Percentiles rank a stretch among this genome's conserved stretches.
phyloP scores from a whole-genome alignment of 1,139 yeast species.

The Arxiozyma slooffiae region DNA sequence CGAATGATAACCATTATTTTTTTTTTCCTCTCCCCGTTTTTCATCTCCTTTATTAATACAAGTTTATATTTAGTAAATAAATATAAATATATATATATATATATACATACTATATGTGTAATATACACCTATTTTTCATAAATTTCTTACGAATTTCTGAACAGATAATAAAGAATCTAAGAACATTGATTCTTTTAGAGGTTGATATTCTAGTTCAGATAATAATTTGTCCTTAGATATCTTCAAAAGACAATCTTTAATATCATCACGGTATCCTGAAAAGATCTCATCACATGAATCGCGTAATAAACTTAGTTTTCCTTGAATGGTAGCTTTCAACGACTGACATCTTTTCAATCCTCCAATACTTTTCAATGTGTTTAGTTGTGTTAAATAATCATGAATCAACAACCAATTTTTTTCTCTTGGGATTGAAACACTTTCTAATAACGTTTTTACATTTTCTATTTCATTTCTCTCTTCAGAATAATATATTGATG shows the following conservation, averaged over 20 bases:
- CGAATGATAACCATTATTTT: no score
- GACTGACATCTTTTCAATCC: conserved; percentile 24
- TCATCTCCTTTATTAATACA: neutral
- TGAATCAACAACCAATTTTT: conserved; percentile 22
- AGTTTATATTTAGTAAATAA: no score
- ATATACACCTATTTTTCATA: conserved; percentile 7
- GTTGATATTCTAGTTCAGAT: neutral
- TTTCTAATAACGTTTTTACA: conserved; percentile 12
- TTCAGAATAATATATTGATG: conserved; percentile 3
- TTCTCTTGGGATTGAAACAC: neutral
- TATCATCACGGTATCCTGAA: neutral
- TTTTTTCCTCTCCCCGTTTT: no score
- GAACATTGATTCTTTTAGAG: conserved; percentile 3
- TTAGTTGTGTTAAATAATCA: conserved; percentile 18
- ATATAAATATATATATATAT: no score
- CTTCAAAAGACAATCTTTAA: conserved; percentile 5
- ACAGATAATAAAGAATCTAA: conserved; percentile 10
- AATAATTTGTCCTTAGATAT: neutral
- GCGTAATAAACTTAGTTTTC: conserved; percentile 14
- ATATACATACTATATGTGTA: no score
- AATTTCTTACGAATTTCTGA: conserved; percentile 18
- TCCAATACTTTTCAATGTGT: conserved; percentile 30
- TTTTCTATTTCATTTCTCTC: conserved; percentile 5
- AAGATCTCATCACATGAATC: conserved; percentile 17
- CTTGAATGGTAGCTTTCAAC: conserved; percentile 15